phyloP scores from a whole-genome alignment of 1,139 yeast species.

The Saccharomyces hybrid region DNA sequence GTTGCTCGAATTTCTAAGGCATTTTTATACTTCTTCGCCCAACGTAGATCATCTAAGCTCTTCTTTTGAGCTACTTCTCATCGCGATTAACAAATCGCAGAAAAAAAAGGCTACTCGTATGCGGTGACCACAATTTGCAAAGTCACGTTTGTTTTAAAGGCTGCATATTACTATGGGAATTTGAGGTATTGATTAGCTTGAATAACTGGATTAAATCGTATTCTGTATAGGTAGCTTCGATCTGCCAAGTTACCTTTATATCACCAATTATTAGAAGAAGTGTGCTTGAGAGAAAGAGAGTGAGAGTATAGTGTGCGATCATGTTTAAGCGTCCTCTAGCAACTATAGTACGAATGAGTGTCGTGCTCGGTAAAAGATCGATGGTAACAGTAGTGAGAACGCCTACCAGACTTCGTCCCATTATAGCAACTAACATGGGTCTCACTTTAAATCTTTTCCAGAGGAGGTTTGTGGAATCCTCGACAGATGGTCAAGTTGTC shows the following conservation, averaged over 20 bases:
- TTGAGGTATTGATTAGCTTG: background rate
- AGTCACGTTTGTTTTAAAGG: background rate
- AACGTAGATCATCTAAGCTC: background rate
- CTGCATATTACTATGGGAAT: background rate
- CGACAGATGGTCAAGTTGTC: slow-evolving; percentile 46
- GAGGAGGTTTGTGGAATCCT: background rate
- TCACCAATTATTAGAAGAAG: no score
- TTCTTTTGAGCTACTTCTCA: background rate
- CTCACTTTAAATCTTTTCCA: background rate
- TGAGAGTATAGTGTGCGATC: background rate
- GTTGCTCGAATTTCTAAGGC: background rate
- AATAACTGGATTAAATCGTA: background rate
- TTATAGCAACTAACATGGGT: background rate
- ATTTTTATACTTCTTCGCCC: background rate
- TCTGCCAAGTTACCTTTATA: no score
- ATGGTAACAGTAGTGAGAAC: background rate
- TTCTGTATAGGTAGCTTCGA: background rate
- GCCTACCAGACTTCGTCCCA: background rate
- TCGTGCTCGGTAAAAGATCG: background rate
- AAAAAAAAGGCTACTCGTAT: background rate
- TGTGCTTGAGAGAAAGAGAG: background rate
- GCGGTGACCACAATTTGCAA: background rate
- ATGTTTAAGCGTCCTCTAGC: background rate
- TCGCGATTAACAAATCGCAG: background rate
- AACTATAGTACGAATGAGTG: background rate